Evolutionary conservation across 495 filamentous ascomycete genomes (phyloP).

Genomic region (Aspergillus diversus): DNA sequence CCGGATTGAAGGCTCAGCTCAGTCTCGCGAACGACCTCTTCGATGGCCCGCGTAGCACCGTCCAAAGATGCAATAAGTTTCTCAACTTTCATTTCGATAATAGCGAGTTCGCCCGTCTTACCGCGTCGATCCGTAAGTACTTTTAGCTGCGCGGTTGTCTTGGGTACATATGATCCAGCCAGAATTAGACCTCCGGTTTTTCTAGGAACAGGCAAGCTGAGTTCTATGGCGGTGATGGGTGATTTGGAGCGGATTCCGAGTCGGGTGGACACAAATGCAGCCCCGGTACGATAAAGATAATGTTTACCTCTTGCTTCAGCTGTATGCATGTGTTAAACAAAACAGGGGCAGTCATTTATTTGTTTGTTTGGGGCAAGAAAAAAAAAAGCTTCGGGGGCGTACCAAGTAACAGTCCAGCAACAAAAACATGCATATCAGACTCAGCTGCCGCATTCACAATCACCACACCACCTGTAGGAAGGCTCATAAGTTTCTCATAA

Average conservation of each 20-base stretch:
- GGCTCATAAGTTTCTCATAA: constrained; percentile 38
- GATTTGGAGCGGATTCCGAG: constrained; percentile 51
- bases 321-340: constrained; percentile 12
- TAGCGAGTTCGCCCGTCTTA: constrained; percentile 34
- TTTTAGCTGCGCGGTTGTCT: constrained; percentile 55
- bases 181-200: constrained; percentile 53
- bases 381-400: constrained; percentile 1
- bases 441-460: constrained; percentile 57
- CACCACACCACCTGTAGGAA: constrained; percentile 43
- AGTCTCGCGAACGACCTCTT: constrained; percentile 31
- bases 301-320: constrained; percentile 49
- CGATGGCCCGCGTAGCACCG: constrained; percentile 27
- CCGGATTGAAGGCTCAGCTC: constrained; percentile 34
- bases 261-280: constrained; percentile 58
- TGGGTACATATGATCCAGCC: constrained; percentile 58
- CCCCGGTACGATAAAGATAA: constrained; percentile 57
- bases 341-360: background rate
- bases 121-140: constrained; percentile 40
- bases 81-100: constrained; percentile 53
- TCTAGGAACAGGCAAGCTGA: constrained; percentile 35
- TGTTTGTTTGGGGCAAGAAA: background rate
- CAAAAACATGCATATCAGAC: constrained; percentile 56
- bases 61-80: constrained; percentile 42
- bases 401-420: constrained; percentile 49
- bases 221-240: constrained; percentile 47